Base-by-base conservation (phyloP, 169 alveolate species). In the Eimeria acervulina region DNA sequence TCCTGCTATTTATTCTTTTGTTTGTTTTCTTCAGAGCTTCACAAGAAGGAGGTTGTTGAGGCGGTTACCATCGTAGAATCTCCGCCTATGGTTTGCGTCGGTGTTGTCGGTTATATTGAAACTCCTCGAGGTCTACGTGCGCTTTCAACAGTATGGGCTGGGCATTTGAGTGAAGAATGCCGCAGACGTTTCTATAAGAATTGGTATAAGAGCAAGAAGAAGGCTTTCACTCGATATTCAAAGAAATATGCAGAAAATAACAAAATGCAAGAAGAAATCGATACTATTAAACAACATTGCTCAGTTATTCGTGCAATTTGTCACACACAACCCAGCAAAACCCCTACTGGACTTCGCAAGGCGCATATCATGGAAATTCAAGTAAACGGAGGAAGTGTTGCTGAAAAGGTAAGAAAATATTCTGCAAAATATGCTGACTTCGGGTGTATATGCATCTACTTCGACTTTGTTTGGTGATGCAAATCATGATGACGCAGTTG, bases 121-220 rank as follows among this genome's bases (percentile, higher is more conserved):
- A 99, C 99, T 23, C 99, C 99, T 80, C 98, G 99, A 81, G 99
- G 99, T 47, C 98, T 99, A 87, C 98, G 99, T 93, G 99, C 99
- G 0, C 98, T 99, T 80, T 98, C 99, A 83, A 99, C 99, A 28
- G 99, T 99, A 76, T 99, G 99, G 99, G 99, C 99, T 28, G 99
- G 99, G 78, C 99, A 99, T 97, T 97, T 99, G 61, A 98, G 99
- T 59, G 99, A 99, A 94, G 99, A 99, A 94, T 98, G 99, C 96
- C 98, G 98, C 96, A 98, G 99, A 87, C 99, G 99, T 95, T 99
- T 99, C 99, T 99, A 99, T 98, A 99, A 99, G 98, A 99, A 99
- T 98, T 99, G 99, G 99, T 97, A 97, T 93, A 99, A 98, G 94
- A 97, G 99, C 96, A 99, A 99, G 99, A 99, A 99, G 98, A 99